phyloP scores from a whole-genome alignment of 2,329 filamentous ascomycete species.

The Aureobasidium sp. region DNA sequence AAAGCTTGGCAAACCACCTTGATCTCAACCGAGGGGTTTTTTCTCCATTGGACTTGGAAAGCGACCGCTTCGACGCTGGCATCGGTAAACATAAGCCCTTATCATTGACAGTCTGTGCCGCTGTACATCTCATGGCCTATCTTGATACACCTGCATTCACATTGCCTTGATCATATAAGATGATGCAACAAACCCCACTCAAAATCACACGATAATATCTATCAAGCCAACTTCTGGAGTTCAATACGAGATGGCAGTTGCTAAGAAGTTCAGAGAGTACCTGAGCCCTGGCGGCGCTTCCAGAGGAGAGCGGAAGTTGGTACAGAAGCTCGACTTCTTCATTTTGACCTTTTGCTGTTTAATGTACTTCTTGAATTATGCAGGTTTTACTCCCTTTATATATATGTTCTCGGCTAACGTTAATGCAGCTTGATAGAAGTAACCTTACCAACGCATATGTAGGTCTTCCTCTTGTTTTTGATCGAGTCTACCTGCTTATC shows the following conservation, averaged over 20 bases:
- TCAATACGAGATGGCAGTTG: neutral
- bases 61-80: neutral
- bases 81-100: neutral
- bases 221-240: neutral
- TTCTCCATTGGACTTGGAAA: neutral
- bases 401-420: neutral
- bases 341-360: slow-evolving; percentile 34
- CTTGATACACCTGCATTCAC: neutral
- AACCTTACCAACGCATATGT: slow-evolving; percentile 51
- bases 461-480: slow-evolving; percentile 21
- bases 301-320: slow-evolving; percentile 38
- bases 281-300: slow-evolving; percentile 30
- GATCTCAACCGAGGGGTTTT: neutral
- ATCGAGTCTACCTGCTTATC: no score
- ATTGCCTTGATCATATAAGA: neutral
- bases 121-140: slow-evolving; percentile 4
- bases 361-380: slow-evolving; percentile 29
- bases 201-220: neutral
- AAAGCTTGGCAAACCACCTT: slow-evolving; percentile 14
- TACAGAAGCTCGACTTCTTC: slow-evolving; percentile 35
- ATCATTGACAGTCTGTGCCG: neutral
- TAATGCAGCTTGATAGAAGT: slow-evolving; percentile 40
- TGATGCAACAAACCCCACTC: neutral
- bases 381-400: neutral
- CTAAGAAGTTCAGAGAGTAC: slow-evolving; percentile 21